Conservation (phyloP, 345 rosid species). For the Melaleuca alternifolia region DNA sequence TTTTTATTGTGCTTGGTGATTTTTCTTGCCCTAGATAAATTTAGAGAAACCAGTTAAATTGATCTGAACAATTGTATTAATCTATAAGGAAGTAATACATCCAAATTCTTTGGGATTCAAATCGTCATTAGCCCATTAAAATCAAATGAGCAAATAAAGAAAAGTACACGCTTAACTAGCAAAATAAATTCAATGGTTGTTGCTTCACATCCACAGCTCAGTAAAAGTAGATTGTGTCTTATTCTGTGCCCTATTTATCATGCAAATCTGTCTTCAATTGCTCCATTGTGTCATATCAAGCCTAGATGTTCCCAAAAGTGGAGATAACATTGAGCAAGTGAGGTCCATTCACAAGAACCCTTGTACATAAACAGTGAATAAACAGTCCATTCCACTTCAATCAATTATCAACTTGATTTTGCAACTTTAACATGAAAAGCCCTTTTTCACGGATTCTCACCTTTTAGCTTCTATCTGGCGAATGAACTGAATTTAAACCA, state of each 20-base stretch:
- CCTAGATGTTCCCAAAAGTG: constrained; percentile 16
- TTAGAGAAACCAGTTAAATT: background rate
- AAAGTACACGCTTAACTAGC: background rate
- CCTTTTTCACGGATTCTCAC: background rate
- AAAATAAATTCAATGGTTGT: background rate
- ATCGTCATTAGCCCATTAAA: background rate
- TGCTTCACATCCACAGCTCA: background rate
- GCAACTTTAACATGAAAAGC: background rate
- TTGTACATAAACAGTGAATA: constrained; percentile 4
- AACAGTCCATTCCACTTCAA: background rate
- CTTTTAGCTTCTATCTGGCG: background rate
- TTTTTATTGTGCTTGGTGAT: background rate
- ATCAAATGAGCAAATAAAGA: background rate
- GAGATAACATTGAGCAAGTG: constrained; percentile 12
- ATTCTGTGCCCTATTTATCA: constrained; percentile 2
- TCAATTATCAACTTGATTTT: background rate
- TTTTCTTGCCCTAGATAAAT: background rate
- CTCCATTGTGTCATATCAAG: constrained; percentile 15
- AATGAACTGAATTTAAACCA: background rate
- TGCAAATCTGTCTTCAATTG: constrained; percentile 6
- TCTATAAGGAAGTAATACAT: background rate
- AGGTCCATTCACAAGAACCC: constrained; percentile 15
- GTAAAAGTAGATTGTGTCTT: background rate
- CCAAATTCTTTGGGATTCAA: background rate
- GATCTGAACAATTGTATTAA: background rate